Evolutionary conservation across 2,329 filamentous ascomycete species (phyloP), one percentile per base, ranked within the genome.

Genomic region (Colletotrichum godetiae): DNA sequence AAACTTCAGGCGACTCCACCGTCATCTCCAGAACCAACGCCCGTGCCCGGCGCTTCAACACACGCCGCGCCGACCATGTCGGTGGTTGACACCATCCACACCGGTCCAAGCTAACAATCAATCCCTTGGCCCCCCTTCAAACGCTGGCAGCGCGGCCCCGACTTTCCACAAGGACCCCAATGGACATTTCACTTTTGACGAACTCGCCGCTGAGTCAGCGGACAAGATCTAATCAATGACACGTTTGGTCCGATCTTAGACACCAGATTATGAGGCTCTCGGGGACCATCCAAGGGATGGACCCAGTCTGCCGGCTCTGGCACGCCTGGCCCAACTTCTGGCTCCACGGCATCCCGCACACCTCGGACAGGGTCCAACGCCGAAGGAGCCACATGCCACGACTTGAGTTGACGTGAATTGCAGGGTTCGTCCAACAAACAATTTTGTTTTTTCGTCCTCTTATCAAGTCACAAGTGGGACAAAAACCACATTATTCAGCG

Each of bases 161-260:
- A 29, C 3, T 5, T 29, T 29, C 27, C 3, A 4, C 27, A 29
- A 29, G 2, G 27, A 29, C 4, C 27, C 27, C 27, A 4, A 29
- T 29, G 33, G 42, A 29, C 24, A 37, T 29, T 10, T 27, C n/a
- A 1, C 19, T 22, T 31, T 7, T 12, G 13, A 13, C 55, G 22
- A 60, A 5, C 1, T 37, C 0, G n/a, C 60, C 70, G 67, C 67
- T 73, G 27, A 70, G n/a, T 73, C 56, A 73, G 70, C 70, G 70
- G 62, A 24, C 0, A 0, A 4, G 3, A 49, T 53, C 58, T 27
- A 22, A 8, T 10, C 1, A 27, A 49, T 59, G 58, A 63, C 58
- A 63, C n/a, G 22, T 13, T 33, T 15, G 22, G 22, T 62, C 58
- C 64, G 52, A 37, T 24, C 31, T 27, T 53, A 1, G 22, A 12